Base-by-base conservation (phyloP, 768 basidiomycete genomes). In the Pisolithus tinctorius region DNA sequence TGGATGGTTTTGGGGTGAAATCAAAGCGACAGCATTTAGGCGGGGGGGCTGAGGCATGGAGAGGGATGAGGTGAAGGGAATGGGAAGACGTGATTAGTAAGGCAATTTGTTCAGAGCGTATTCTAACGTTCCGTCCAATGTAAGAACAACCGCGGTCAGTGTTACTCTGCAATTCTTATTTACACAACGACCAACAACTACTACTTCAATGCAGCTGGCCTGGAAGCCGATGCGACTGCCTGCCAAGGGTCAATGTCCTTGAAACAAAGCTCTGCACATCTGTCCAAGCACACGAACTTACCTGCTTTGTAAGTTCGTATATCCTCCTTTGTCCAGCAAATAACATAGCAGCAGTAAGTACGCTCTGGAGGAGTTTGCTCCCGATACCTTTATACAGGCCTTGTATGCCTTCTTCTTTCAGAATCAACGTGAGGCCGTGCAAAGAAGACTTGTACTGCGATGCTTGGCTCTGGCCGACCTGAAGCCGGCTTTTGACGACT, bases 301-400 rank as follows among this genome's bases (percentile, higher is more conserved):
- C 74, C 71, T 70, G 63, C 61, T 82, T 88, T 11, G 80, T 82
- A n/a, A 84, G 54, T 58, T 88, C 84, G 51, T 83, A 90, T 49
- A 89, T 81, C 56, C 92, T 78, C 60, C 84, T 79, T 68, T 98
- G 95, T 6, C 88, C 82, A 13, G 85, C 88, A 63, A 98, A 98
- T 57, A 98, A 76, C 58, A 98, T 91, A 6, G 93, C 92, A 14
- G 93, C 93, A 7, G 93, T 95, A 46, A 97, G 75, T 1, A 96
- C 90, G 56, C 88, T 92, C 69, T 97, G 95, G 4, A 88, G 52
- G 20, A 99, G 81, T 71, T 99, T 99, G 61, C 85, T 89, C 13
- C 77, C 77, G 26, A 94, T 79, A 6, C 94, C 94, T 57, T 81
- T 86, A 74, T 96, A 96, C 20, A 96, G 66, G 2, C 93, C 93